Evolutionary conservation across 108 stramenopile species (phyloP).

Genomic region (Ochromonas danica): DNA sequence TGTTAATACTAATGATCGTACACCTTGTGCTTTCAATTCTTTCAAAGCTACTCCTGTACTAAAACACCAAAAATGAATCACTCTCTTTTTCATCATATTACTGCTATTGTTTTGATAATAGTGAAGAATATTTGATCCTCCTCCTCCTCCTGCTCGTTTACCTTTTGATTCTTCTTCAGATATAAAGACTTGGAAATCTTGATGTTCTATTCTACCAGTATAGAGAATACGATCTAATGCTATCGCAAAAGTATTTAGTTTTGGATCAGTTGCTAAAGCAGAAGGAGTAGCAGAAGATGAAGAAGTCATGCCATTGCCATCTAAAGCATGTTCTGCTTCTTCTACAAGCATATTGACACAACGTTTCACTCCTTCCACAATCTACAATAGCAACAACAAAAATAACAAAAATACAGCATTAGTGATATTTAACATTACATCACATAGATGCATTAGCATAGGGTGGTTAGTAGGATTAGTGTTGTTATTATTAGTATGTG

Average conservation of each 20-base stretch:
- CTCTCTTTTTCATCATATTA: conserved; percentile 41
- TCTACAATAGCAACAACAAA: no score
- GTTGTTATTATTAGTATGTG: no score
- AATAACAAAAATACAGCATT: no score
- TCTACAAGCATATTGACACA: not conserved
- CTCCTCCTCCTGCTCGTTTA: not conserved
- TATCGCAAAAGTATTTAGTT: not conserved
- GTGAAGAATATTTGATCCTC: no score
- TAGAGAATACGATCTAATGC: not conserved
- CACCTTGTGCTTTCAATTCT: conserved; percentile 64
- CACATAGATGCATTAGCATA: no score
- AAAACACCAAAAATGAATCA: conserved; percentile 94
- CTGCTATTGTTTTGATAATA: not conserved
- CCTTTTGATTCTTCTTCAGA: not conserved
- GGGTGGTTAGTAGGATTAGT: no score
- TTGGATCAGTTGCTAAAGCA: not conserved
- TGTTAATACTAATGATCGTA: conserved; percentile 18
- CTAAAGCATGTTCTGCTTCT: not conserved
- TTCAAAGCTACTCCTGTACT: conserved; percentile 88
- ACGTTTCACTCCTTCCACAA: not conserved
- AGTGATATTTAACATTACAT: no score
- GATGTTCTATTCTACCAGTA: no score
- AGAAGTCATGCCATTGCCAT: no score
- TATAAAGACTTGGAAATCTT: not conserved
- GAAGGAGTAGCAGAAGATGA: not conserved